These are phyloP conservation scores for Gamsiella multidivaricata DNA, from an alignment of 192 early-diverging fungal species.

Conservation along the genomic window DNA sequence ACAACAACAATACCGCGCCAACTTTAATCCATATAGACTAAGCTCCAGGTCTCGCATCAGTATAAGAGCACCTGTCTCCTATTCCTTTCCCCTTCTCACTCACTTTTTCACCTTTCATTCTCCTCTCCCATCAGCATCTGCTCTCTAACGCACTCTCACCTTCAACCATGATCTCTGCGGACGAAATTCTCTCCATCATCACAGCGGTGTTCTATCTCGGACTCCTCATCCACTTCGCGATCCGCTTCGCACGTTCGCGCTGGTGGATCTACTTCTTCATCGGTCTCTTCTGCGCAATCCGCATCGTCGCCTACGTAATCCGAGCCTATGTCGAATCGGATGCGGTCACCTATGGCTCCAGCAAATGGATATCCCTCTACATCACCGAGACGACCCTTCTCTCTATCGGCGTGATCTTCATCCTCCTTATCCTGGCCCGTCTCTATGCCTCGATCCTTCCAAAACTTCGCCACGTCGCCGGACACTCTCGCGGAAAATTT, in stretches of 20 bases:
- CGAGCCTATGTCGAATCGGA: constrained; percentile 17
- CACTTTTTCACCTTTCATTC: neutral
- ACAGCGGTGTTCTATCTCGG: neutral
- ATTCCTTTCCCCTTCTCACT: neutral
- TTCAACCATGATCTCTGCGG: constrained; percentile 15
- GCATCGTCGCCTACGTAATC: constrained; percentile 21
- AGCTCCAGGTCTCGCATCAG: too few relatives aligned
- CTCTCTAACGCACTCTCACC: neutral
- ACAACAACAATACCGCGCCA: too few relatives aligned
- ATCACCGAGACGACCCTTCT: constrained; percentile 5
- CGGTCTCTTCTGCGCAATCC: constrained; percentile 23
- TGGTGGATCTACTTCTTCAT: constrained; percentile 33
- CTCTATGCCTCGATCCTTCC: constrained; percentile 33
- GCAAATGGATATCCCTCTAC: neutral
- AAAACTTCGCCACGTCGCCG: constrained; percentile 16
- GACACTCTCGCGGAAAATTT: neutral
- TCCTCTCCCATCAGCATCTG: neutral
- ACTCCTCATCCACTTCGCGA: constrained; percentile 17
- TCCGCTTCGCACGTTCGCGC: constrained; percentile 9
- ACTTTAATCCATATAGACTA: too few relatives aligned
- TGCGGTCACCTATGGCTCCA: neutral
- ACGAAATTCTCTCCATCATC: constrained; percentile 29
- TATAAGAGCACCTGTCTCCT: neutral
- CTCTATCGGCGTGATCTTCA: constrained; percentile 28
- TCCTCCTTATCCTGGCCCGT: constrained; percentile 21